Evolutionary conservation across 129 eudicot species (phyloP), one percentile per base, ranked within the genome.

Genomic region (Gnaphalium uliginosum): DNA sequence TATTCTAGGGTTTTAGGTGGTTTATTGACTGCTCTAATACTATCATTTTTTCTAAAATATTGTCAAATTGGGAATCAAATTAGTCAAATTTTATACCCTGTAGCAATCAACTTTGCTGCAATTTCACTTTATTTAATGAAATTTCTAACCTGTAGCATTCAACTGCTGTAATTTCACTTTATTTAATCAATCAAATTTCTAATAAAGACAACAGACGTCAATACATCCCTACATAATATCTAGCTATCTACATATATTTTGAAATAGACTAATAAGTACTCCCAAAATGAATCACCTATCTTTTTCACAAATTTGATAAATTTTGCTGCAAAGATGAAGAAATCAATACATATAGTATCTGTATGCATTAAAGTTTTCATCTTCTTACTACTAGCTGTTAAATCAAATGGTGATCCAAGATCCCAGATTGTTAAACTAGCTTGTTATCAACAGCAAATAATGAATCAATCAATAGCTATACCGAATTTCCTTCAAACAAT

Each of bases 401-500:
- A 26, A 75, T 79, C 84, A 60, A 26, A 23, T 18, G 86, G 86
- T 24, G 90, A 89, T 9, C 86, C 97, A 33, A 79, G 97, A 78
- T 37, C 90, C 11, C 85, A 85, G 64, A 73, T 84, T 18, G 69
- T 87, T 23, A 65, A 75, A 23, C 37, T 79, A 64, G 69, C 54
- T 8, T 85, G 91, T 14, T 77, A 72, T 39, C 60, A 73, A 35
- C 85, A 76, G 26, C 32, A 6, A 0, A 68, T 72, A 68, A 29
- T 67, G 78, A 83, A 87, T 73, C 29, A 77, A 32, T 65, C 82
- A 4, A 23, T 78, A 24, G 82, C 59, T 25, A 85, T 87, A 6
- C 84, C 88, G 0, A 92, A 87, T 68, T 87, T 87, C 57, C 82
- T 89, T 1, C 79, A 70, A 8, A 72, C 89, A 0, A 92, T 89